Evolutionary conservation across 257 asterid species (phyloP), one percentile per base, ranked within the genome.

Genomic region (Penstemon newberryi): DNA sequence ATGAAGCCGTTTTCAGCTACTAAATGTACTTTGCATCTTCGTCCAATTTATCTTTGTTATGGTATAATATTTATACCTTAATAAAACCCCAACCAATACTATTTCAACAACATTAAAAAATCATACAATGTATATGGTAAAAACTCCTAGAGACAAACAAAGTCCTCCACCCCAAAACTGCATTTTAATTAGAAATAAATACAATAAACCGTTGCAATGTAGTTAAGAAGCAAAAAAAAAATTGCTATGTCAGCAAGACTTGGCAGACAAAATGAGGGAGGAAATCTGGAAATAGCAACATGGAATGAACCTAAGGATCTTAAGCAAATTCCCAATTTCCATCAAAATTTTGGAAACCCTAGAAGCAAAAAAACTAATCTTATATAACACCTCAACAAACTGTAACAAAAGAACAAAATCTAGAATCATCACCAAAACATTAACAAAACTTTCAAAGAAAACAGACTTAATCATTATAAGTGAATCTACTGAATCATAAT

Each of bases 361-460:
- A 57, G 70, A 39, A 65, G 11, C 25, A 25, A 49, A 49, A 49
- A 49, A 46, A 3, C 15, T 13, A 65, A 55, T 58, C 46, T 15
- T 37, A 19, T 45, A 63, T 15, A 55, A 46, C 45, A 38, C 65
- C 56, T 52, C 1, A n/a, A 43, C 12, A 63, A 64, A 54, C 39
- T 8, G 56, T 25, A 19, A 7, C 58, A 63, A 11, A 4, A 38
- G 3, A 63, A 63, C 43, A 39, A 12, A 58, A 40, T 64, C 75
- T 56, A 66, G 18, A 50, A 19, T 5, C 33, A 79, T 41, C 33
- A 61, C 9, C 45, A 62, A 61, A 68, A 3, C 33, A 59, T 36
- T n/a, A 62, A 33, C 36, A 18, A 25, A 25, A 25, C 33, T 25
- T 25, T 25, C 33, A 25, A 69, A 18, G 8, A 51, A 50, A 62